Base-by-base conservation (phyloP, 306 rosid species). In the Sindora glabra region DNA sequence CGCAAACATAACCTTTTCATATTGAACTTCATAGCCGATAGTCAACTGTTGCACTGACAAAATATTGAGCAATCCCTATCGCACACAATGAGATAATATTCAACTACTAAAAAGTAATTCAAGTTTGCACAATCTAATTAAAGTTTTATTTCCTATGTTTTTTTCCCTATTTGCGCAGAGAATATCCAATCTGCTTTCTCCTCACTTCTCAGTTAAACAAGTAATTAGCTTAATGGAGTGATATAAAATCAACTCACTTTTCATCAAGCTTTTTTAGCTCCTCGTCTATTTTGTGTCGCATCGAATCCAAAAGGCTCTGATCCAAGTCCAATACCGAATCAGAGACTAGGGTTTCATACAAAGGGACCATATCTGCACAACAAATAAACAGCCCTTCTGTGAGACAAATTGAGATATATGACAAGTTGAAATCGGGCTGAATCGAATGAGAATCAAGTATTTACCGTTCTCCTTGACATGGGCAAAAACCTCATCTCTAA, bases 251-350 rank as follows among this genome's bases (percentile, higher is more conserved):
- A 14, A 81, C 99, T 82, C 29, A 94, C 97, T 94, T 94, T 76
- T 94, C 97, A 11, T 94, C 95, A 14, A 86, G 76, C 79, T 86
- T 94, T 70, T 71, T 86, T 13, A 82, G 76, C 75, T 86, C 95
- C 7, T 82, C 91, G 11, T 78, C 89, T 50, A 68, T 89, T 73
- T 86, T 94, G 30, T 76, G 73, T 19, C 84, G 89, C 97, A 94
- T 89, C 54, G 74, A 65, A 44, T 84, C 94, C 79, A 86, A 62
- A 21, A 84, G 58, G 40, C 68, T 57, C 74, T 53, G 95, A 81
- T 94, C 95, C 84, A 67, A 1, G 38, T 82, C 87, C 69, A 86
- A 79, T 51, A 89, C 79, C 27, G 84, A 76, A 59, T 70, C 86
- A 5, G 94, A 73, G 0, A 79, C 69, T 77, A 94, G 90, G 81